These are phyloP conservation scores for Colletotrichum aenigma DNA, from an alignment of 2,329 filamentous ascomycete genomes.

Conservation along the genomic window DNA sequence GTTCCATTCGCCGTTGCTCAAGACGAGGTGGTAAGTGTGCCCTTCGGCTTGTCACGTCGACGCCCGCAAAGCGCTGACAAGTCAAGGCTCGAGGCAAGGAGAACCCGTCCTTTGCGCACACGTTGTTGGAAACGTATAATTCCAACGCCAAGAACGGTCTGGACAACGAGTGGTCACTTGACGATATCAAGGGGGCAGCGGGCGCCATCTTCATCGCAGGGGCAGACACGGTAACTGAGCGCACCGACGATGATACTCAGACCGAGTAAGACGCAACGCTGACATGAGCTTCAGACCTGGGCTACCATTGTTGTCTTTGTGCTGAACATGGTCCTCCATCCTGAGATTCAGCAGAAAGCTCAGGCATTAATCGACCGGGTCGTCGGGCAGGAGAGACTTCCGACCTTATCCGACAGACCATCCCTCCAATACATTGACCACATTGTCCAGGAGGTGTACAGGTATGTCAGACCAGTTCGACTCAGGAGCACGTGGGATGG, in stretches of 20 bases:
- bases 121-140: conserved; percentile 9
- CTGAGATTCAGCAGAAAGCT: conserved; percentile 49
- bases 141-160: conserved; percentile 8
- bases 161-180: conserved; percentile 25
- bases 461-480: neutral
- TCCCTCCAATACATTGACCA: conserved; percentile 43
- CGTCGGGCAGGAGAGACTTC: conserved; percentile 48
- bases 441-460: conserved; percentile 43
- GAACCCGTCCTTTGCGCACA: conserved; percentile 16
- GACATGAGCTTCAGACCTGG: conserved; percentile 36
- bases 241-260: neutral
- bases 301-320: conserved; percentile 21
- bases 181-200: conserved; percentile 52
- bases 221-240: conserved; percentile 42
- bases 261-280: neutral
- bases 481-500: neutral
- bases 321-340: conserved; percentile 30
- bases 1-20: conserved; percentile 32
- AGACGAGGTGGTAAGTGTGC: conserved; percentile 26
- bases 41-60: conserved; percentile 1
- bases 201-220: conserved; percentile 53
- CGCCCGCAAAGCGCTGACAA: conserved; percentile 14
- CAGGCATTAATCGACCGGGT: conserved; percentile 49
- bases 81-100: conserved; percentile 17
- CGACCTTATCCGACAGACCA: conserved; percentile 47